phyloP scores from a whole-genome alignment of 768 basidiomycete species.

The Trametes maxima region DNA sequence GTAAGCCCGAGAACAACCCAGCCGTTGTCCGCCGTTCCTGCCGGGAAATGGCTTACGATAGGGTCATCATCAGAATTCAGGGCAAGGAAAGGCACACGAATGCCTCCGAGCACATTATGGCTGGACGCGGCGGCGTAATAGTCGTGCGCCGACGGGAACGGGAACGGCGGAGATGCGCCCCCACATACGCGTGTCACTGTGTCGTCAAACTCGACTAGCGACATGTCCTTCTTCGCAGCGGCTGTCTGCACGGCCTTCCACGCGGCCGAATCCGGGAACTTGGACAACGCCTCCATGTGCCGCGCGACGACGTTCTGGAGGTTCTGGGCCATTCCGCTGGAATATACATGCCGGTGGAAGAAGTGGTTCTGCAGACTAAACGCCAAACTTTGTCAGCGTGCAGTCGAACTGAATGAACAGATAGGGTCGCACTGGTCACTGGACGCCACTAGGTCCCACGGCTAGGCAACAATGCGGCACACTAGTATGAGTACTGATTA shows the following conservation, averaged over 20 bases:
- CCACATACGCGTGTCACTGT: slow-evolving; percentile 68
- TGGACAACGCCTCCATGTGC: slow-evolving; percentile 49
- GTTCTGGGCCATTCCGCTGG: slow-evolving; percentile 78
- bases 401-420: slow-evolving; percentile 10
- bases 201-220: slow-evolving; percentile 60
- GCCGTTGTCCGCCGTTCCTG: slow-evolving; percentile 53
- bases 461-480: slow-evolving; percentile 35
- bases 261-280: slow-evolving; percentile 53
- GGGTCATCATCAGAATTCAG: slow-evolving; percentile 81
- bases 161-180: slow-evolving; percentile 55
- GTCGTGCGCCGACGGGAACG: slow-evolving; percentile 45
- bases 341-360: slow-evolving; percentile 67
- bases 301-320: slow-evolving; percentile 57
- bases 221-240: slow-evolving; percentile 52
- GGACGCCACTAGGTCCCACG: slow-evolving; percentile 51
- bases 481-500: slow-evolving; percentile 12
- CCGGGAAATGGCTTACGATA: slow-evolving; percentile 64
- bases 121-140: slow-evolving; percentile 61
- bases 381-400: slow-evolving; percentile 15
- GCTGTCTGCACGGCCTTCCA: slow-evolving; percentile 50
- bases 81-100: slow-evolving; percentile 74
- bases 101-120: slow-evolving; percentile 56
- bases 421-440: slow-evolving; percentile 25
- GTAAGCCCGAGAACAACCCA: slow-evolving; percentile 66
- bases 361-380: slow-evolving; percentile 57